Base-by-base conservation (phyloP, 2,329 filamentous ascomycete species). In the Claviceps pazoutovae region DNA sequence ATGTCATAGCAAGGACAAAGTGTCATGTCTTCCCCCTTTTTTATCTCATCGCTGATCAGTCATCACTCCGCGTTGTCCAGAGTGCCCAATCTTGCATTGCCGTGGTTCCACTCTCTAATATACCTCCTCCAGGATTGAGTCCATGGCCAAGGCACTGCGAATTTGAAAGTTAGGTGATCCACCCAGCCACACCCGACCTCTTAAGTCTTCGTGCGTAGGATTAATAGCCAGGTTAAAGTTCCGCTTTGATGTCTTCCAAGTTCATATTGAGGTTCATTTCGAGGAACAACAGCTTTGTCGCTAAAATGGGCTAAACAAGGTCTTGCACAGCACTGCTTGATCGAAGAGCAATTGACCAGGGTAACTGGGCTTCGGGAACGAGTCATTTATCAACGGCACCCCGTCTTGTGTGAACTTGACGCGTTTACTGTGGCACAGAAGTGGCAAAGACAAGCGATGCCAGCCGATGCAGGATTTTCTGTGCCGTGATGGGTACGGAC, bases 221-320 rank as follows among this genome's bases (percentile, higher is more conserved):
- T n/a, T 4, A 46, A 36, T 46, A 62, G 23, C 63, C 64, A 62
- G 63, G 62, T 62, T 65, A 58, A 23, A 42, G 58, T 64, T 64
- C 62, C 63, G 62, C 55, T 46, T 11, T 14, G 30, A 34, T 34
- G 8, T 34, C 30, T 34, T 34, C 30, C 30, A 34, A 34, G 30
- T 34, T 34, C 30, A 9, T 8, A 34, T 34, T 4, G 9, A 11
- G 30, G 9, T 11, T 34, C 30, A 34, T 34, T 34, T 34, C 30
- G 30, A 34, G 30, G 30, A 34, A 34, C 8, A 34, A 34, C 30
- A 34, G 9, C 30, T 34, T 9, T 34, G 30, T 34, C 30, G 30
- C 30, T 34, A 4, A 26, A 26, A 11, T 34, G 9, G 11, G 30
- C 30, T 34, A 11, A 34, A 34, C 30, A 34, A 11, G 9, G 30